phyloP scores from a whole-genome alignment of 768 basidiomycete species.

The Crassisporium funariophilum region DNA sequence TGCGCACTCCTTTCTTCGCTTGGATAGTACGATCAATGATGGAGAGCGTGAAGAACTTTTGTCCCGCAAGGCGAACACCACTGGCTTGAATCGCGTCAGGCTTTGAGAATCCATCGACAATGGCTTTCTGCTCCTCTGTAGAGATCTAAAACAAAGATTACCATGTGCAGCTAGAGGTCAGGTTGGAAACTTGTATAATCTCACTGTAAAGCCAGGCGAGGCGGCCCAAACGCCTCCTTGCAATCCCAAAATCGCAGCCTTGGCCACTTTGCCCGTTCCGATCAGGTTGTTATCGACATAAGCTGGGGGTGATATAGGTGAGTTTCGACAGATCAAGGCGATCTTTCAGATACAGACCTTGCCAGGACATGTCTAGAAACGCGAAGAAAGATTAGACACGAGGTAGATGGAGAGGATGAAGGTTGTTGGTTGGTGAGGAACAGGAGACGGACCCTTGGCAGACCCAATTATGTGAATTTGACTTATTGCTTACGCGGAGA shows the following conservation, averaged over 20 bases:
- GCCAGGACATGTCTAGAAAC: no score
- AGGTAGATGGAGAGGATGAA: no score
- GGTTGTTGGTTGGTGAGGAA: no score
- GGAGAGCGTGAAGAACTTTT: slow-evolving; percentile 75
- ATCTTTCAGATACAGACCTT: no score
- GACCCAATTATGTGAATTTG: no score
- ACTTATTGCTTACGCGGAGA: no score
- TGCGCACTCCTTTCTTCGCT: slow-evolving; percentile 74
- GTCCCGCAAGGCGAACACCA: slow-evolving; percentile 65
- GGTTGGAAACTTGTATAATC: no score
- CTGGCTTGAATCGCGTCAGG: slow-evolving; percentile 42
- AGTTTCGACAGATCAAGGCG: no score
- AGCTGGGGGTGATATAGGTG: no score
- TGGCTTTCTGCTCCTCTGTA: slow-evolving; percentile 60
- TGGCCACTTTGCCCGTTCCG: slow-evolving; percentile 68
- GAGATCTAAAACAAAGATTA: slow-evolving; percentile 69
- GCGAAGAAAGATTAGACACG: no score
- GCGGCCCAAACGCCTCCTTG: slow-evolving; percentile 80
- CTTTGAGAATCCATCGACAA: slow-evolving; percentile 51
- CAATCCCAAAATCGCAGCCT: slow-evolving; percentile 77
- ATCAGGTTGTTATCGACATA: slow-evolving; percentile 85
- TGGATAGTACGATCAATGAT: slow-evolving; percentile 59
- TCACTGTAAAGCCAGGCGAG: slow-evolving; percentile 57
- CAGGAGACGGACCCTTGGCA: no score
- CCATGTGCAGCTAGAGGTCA: no score